phyloP scores from a whole-genome alignment of 805 yeast genomes.

The Vanderwaltozyma yarrowii region DNA sequence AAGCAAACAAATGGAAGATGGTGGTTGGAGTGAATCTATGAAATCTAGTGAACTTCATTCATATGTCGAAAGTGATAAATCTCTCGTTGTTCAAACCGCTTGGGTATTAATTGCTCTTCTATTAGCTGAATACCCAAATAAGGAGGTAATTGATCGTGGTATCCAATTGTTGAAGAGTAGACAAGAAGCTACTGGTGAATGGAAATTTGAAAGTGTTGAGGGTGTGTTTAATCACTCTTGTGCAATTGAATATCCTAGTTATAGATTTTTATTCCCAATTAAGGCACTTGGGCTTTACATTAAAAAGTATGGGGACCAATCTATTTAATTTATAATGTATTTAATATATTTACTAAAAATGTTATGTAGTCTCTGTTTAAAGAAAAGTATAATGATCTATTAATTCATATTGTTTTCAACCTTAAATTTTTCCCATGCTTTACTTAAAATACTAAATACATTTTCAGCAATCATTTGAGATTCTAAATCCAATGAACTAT shows the following conservation, averaged over 20 bases:
- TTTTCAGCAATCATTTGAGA: conserved; percentile 77
- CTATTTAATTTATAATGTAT: conserved; percentile 3
- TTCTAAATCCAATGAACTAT: conserved; percentile 45
- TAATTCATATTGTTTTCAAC: conserved; percentile 39
- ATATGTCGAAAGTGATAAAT: conserved; percentile 53
- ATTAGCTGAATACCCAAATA: conserved; percentile 71
- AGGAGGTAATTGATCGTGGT: conserved; percentile 51
- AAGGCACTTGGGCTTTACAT: conserved; percentile 79
- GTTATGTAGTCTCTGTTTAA: too few species aligned
- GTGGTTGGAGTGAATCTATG: conserved; percentile 98
- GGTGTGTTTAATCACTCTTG: conserved; percentile 94
- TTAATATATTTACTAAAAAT: too few species aligned
- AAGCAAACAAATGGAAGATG: conserved; percentile 68
- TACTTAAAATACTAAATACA: conserved; percentile 72
- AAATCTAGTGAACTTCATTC: conserved; percentile 74
- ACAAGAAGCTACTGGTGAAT: conserved; percentile 72
- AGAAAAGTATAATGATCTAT: not conserved
- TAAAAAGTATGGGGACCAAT: conserved; percentile 6
- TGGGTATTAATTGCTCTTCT: conserved; percentile 85
- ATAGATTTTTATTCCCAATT: conserved; percentile 79
- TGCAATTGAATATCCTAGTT: conserved; percentile 94
- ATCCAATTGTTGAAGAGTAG: conserved; percentile 49
- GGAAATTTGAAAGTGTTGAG: conserved; percentile 76
- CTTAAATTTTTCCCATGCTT: conserved; percentile 84
- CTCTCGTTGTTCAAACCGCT: conserved; percentile 80